Evolutionary conservation across 345 rosid species (phyloP).

Genomic region (Euphorbia pulcherrima): DNA sequence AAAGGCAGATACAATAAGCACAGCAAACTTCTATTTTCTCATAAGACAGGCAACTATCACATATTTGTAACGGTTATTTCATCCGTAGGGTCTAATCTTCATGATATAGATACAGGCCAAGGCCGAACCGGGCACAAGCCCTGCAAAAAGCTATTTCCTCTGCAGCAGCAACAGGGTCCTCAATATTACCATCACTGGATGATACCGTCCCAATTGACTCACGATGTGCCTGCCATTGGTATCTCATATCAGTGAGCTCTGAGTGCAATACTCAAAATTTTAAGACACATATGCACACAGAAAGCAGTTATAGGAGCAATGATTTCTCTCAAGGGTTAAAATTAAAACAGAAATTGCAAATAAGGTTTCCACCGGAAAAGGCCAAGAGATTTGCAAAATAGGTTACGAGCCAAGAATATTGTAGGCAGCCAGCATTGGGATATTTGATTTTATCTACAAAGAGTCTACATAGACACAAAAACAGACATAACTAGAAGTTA

Average conservation of each 20-base stretch:
- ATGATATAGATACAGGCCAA: slow-evolving; percentile 85
- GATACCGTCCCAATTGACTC: slow-evolving; percentile 85
- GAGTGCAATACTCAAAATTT: background rate
- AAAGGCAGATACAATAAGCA: background rate
- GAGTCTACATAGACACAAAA: background rate
- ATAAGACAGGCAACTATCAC: slow-evolving; percentile 2
- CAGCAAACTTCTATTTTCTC: slow-evolving; percentile 13
- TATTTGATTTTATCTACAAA: background rate
- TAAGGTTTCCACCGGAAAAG: background rate
- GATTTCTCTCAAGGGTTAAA: background rate
- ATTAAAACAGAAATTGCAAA: background rate
- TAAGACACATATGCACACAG: background rate
- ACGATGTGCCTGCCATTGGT: slow-evolving; percentile 68
- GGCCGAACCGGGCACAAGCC: slow-evolving; percentile 94
- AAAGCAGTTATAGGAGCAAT: background rate
- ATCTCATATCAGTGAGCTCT: background rate
- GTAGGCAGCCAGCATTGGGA: background rate
- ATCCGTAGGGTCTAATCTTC: slow-evolving; percentile 45
- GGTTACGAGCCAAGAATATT: background rate
- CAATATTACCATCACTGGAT: slow-evolving; percentile 33
- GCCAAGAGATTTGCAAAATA: background rate
- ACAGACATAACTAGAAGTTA: background rate
- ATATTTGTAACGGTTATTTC: background rate
- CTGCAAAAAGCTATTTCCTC: slow-evolving; percentile 96
- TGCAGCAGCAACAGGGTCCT: slow-evolving; percentile 81